Evolutionary conservation across 257 asterid species (phyloP), one percentile per base, ranked within the genome.

Genomic region (Craterostigma plantagineum): DNA sequence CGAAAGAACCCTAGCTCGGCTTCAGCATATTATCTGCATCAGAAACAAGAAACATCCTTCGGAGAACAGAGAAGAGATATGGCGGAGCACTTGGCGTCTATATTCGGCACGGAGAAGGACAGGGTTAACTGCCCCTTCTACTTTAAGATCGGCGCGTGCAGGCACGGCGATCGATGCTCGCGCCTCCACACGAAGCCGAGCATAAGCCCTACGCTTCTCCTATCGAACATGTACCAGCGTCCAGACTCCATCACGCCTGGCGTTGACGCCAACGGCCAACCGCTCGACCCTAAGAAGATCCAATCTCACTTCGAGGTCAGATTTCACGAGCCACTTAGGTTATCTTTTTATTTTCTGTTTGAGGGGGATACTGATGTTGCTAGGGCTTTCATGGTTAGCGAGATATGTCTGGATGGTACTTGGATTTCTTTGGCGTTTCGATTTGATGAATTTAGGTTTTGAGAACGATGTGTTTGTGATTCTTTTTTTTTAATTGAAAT

Each of bases 41-140:
- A 23, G 30, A 23, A 23, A 23, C 30, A 23, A 23, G 30, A 23
- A 23, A 23, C 30, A 23, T 23, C 30, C 30, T 23, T 23, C 6
- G 6, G 30, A 2, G 30, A 23, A 6, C 2, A 23, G 4, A 23
- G 30, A 23, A 6, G 6, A 23, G 30, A 23, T 23, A 70, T 73
- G 83, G 83, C 83, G 66, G 83, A 73, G 75, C 82, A 73, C 64
- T 45, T 73, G 60, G 82, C 82, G 30, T 69, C 78, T 40, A 73
- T 73, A 7, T 73, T 73, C 73, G 83, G 83, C 0, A 70, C 83
- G 16, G 83, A 73, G 72, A 73, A 73, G 48, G 82, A 73, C 51
- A 69, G 82, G 42, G 83, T 73, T 27, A 73, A 73, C 56, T 73
- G 83, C 63, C 83, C 83, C 0, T 73, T 73, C 61, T 73, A 73